Percentiles rank a stretch among this genome's conserved stretches.
phyloP scores from a whole-genome alignment of 2,329 filamentous ascomycete species.

The Stemphylium vesicarium region DNA sequence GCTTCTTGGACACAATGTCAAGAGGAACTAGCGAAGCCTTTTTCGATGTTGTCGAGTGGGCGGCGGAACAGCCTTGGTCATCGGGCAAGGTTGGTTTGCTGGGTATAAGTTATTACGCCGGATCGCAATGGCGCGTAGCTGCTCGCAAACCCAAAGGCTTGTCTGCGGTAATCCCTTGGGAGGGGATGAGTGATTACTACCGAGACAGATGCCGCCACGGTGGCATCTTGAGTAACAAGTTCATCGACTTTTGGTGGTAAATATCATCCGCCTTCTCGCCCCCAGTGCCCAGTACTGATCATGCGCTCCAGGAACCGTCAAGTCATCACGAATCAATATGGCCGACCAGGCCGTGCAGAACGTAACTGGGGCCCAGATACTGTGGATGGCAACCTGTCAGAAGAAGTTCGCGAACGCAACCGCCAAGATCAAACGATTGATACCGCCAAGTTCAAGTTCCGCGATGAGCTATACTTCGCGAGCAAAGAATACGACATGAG shows the following conservation, averaged over 20 bases:
- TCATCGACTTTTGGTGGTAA: conserved; percentile 63
- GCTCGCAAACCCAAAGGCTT: conserved; percentile 60
- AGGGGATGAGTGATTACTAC: conserved; percentile 64
- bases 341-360: conserved; percentile 57
- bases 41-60: conserved; percentile 61
- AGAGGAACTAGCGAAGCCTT: conserved; percentile 59
- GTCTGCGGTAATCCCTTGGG: conserved; percentile 61
- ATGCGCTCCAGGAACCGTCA: conserved; percentile 60
- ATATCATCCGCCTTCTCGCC: not conserved
- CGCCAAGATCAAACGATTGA: conserved; percentile 49
- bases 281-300: not conserved
- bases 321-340: conserved; percentile 72
- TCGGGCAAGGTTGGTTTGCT: conserved; percentile 59
- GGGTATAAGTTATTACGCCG: conserved; percentile 61
- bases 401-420: conserved; percentile 59
- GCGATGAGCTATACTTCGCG: conserved; percentile 69
- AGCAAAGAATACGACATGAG: conserved; percentile 69
- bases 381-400: conserved; percentile 64
- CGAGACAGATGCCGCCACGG: conserved; percentile 53
- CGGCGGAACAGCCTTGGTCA: conserved; percentile 58
- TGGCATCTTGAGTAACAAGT: conserved; percentile 46
- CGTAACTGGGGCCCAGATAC: conserved; percentile 63
- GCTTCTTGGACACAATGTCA: conserved; percentile 61
- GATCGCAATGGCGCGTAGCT: conserved; percentile 62
- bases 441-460: conserved; percentile 57